Evolutionary conservation across 345 rosid species (phyloP).

Genomic region (Triadica sebifera): DNA sequence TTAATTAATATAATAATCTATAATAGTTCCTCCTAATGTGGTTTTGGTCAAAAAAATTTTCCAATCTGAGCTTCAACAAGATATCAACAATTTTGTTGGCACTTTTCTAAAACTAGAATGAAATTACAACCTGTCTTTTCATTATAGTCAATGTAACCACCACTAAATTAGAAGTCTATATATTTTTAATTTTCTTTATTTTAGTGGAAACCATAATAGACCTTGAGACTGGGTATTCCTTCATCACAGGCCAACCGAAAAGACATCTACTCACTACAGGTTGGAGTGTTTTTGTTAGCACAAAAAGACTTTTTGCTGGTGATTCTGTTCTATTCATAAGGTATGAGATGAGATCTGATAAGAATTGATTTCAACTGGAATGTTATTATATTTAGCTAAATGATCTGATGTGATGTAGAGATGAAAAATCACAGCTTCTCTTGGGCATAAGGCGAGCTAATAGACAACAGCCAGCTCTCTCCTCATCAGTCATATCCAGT

Average conservation of each 20-base stretch:
- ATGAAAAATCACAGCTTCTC: conserved; percentile 84
- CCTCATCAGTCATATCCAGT: conserved; percentile 93
- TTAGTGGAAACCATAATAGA: background rate
- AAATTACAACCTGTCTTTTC: background rate
- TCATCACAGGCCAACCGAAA: conserved; percentile 78
- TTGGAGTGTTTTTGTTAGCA: conserved; percentile 94
- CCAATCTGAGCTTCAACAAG: no score
- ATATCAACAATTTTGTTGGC: no score
- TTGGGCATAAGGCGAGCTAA: conserved; percentile 87
- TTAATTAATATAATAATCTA: no score
- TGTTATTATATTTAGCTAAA: conserved; percentile 19
- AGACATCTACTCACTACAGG: conserved; percentile 91
- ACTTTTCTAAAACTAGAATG: background rate
- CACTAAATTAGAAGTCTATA: background rate
- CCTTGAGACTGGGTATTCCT: conserved; percentile 9
- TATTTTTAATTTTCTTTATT: background rate
- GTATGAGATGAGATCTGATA: conserved; percentile 30
- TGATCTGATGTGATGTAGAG: conserved; percentile 47
- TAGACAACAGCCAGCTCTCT: conserved; percentile 84
- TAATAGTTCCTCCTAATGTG: no score
- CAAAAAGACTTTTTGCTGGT: conserved; percentile 87
- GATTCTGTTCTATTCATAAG: conserved; percentile 93
- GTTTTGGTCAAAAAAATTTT: no score
- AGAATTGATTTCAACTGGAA: conserved; percentile 7
- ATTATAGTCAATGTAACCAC: background rate